phyloP scores from a whole-genome alignment of 805 yeast genomes.

The Candida boidinii region DNA sequence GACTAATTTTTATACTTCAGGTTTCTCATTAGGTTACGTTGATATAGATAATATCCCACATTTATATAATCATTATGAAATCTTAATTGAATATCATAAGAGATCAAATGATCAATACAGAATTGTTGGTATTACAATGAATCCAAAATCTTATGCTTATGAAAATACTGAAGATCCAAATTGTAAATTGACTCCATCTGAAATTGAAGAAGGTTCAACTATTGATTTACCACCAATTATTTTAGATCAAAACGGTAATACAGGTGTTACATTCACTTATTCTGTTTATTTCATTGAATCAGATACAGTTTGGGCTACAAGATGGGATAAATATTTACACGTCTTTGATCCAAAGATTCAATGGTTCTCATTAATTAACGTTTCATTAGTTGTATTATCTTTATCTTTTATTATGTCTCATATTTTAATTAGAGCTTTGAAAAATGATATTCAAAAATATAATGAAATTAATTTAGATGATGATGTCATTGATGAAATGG shows the following conservation, averaged over 20 bases:
- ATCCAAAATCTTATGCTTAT: constrained; percentile 46
- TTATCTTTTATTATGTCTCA: constrained; percentile 74
- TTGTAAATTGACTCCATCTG: constrained; percentile 9
- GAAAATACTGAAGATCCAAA: constrained; percentile 5
- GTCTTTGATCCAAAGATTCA: constrained; percentile 89
- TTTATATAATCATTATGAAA: constrained; percentile 74
- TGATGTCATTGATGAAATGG: constrained; percentile 85
- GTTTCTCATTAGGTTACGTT: constrained; percentile 70
- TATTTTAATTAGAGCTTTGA: constrained; percentile 68
- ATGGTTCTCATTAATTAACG: constrained; percentile 89
- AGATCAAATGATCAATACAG: constrained; percentile 61
- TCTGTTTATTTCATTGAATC: constrained; percentile 67
- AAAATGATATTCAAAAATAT: constrained; percentile 78
- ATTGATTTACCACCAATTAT: constrained; percentile 28
- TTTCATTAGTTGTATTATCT: constrained; percentile 71
- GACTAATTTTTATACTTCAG: constrained; percentile 63
- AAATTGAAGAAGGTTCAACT: constrained; percentile 6
- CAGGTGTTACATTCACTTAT: constrained; percentile 72
- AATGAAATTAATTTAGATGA: constrained; percentile 84
- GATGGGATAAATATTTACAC: constrained; percentile 96
- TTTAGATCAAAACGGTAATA: constrained; percentile 40
- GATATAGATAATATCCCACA: constrained; percentile 47
- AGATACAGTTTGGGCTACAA: constrained; percentile 86
- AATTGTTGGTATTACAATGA: constrained; percentile 84
- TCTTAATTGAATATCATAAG: constrained; percentile 74